Base-by-base conservation (phyloP, 192 early-diverging fungal genomes). In the Funneliformis geosporum region DNA sequence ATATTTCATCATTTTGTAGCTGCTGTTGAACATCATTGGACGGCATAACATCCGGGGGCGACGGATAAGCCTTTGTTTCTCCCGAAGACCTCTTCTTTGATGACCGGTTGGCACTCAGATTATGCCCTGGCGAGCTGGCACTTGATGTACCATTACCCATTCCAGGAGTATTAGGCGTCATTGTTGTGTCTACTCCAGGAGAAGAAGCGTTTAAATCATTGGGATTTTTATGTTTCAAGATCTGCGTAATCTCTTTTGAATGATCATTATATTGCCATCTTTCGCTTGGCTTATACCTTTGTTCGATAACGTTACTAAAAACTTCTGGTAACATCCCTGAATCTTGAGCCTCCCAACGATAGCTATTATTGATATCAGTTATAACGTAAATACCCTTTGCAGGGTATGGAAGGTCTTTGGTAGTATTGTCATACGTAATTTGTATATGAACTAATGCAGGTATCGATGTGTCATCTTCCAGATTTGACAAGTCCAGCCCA, bases 371-470 rank as follows among this genome's bases (percentile, higher is more conserved):
- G 12, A 21, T 28, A 38, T 62, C 74, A 27, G 74, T 46, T 38
- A 76, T 42, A 14, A 61, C 33, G 14, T 62, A 76, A 33, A 61
- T 33, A 44, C 38, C 33, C 25, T 62, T 39, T 40, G 74, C 27
- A n/a, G 74, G 74, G 38, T 76, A 76, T 40, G 74, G 74, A 61
- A 76, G 25, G 18, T 76, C 74, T 44, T 76, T 76, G 0, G 33
- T 76, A 6, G 42, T 25, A 2, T 21, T 23, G 12, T 62, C 74
- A 12, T 62, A 18, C 21, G 60, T 62, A 28, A 76, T 62, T 28
- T 16, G 25, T 42, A 76, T 38, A 28, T 62, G 38, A 8, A 60
- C 38, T 39, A 76, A 25, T 61, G 55, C 11, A 27, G 74, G 74
- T 42, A 76, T 43, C 16, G 60, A 42, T 23, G 60, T 42, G 0